Base-by-base conservation (phyloP, 1,284 basidiomycete genomes). In the Pseudozyma pruni region DNA sequence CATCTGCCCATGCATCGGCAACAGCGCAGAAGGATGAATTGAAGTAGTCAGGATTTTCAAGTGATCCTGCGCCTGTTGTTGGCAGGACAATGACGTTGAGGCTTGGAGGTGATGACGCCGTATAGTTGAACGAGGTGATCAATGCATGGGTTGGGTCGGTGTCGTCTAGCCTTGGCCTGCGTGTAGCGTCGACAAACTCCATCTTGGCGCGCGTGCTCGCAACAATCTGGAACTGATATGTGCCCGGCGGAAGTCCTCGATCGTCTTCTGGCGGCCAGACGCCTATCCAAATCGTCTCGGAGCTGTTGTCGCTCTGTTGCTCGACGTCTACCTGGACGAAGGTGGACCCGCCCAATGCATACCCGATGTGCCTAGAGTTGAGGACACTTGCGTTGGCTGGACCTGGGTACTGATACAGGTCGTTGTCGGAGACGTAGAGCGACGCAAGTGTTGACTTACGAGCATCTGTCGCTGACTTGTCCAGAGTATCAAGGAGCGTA, bases 21-120 rank as follows among this genome's bases (percentile, higher is more conserved):
- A 83, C 69, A 31, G 79, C 82, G 68, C 83, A 84, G 34, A 72
- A 66, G 14, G 83, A 83, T 2, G 78, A 74, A 23, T 75, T 77
- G 45, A 76, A 78, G 45, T 77, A 76, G 17, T 73, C 70, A n/a
- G 71, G 53, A 11, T 74, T 72, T 4, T 68, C 37, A 1, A 80
- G 59, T 9, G 78, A 70, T 29, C 55, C 52, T 14, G 47, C 25
- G 1, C 77, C 75, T 9, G 59, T 45, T 0, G 80, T 76, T 2
- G 78, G 78, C 11, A 80, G 48, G 14, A 83, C 59, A 52, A 83
- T 53, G 29, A 78, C 42, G 13, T 66, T 55, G 34, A 80, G 75
- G 8, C 63, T 75, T 0, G 81, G 74, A 16, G 74, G 56, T 5
- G 64, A 62, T 1, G 66, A 45, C 0, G 51, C 44, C 1, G 76